Evolutionary conservation across 1,284 basidiomycete species (phyloP).

Genomic region (Bondarzewia mesenterica): DNA sequence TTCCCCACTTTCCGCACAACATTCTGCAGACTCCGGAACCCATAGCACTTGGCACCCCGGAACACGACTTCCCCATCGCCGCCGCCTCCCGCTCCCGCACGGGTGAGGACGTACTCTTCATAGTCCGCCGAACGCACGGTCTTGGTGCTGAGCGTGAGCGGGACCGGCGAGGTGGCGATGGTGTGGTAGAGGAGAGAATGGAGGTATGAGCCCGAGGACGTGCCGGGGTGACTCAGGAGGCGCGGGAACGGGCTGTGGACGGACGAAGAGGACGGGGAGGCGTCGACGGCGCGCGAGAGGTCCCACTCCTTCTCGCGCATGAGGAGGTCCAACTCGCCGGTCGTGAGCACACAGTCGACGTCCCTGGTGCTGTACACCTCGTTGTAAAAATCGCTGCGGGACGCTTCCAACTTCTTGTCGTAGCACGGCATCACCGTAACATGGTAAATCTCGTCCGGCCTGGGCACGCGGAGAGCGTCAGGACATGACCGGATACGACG

Average conservation of each 20-base stretch:
- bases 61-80: constrained; percentile 62
- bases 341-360: constrained; percentile 97
- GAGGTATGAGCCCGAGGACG: constrained; percentile 92
- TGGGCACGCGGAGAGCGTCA: constrained; percentile 22
- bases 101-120: constrained; percentile 56
- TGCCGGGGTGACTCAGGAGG: constrained; percentile 73
- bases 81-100: constrained; percentile 14
- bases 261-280: constrained; percentile 3
- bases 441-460: constrained; percentile 85
- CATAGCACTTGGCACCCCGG: constrained; percentile 92
- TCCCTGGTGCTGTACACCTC: constrained; percentile 77
- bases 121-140: constrained; percentile 60
- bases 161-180: constrained; percentile 35
- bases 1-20: constrained; percentile 90
- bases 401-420: constrained; percentile 99
- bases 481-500: constrained; percentile 1
- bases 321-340: constrained; percentile 87
- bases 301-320: constrained; percentile 82
- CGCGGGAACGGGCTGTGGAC: constrained; percentile 45
- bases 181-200: constrained; percentile 59
- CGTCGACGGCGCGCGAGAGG: constrained; percentile 42
- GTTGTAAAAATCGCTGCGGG: constrained; percentile 84
- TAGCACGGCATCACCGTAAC: constrained; percentile 99
- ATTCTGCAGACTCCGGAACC: constrained; percentile 96
- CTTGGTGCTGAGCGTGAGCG: constrained; percentile 49